Conservation (phyloP, 495 filamentous ascomycete genomes). For the Podospora didyma region DNA sequence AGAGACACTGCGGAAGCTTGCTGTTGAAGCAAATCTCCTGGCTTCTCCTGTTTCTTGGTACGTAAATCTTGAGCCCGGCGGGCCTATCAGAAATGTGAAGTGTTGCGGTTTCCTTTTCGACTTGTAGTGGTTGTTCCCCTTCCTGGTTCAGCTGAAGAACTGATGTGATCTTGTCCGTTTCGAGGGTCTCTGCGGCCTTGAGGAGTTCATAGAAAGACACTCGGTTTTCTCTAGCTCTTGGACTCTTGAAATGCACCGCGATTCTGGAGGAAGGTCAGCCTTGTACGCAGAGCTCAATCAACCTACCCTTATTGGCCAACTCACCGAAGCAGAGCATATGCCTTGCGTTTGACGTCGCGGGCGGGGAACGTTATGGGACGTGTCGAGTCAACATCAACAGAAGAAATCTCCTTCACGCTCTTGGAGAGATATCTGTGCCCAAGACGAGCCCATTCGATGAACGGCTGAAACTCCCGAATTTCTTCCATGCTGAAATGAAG, state of each 20-base stretch:
- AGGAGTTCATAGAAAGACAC: constrained; percentile 28
- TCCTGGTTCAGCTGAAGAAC: constrained; percentile 23
- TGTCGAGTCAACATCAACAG: constrained; percentile 13
- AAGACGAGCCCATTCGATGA: constrained; percentile 32
- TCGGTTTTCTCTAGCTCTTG: constrained; percentile 14
- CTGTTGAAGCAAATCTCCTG: constrained; percentile 33
- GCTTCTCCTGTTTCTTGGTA: constrained; percentile 29
- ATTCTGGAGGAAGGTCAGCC: constrained; percentile 11
- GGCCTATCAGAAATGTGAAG: constrained; percentile 28
- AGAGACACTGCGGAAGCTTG: constrained; percentile 27
- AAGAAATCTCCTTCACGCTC: constrained; percentile 33
- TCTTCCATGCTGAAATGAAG: constrained; percentile 39
- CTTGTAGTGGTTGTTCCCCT: constrained; percentile 15
- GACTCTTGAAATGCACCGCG: constrained; percentile 33
- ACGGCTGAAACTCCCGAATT: constrained; percentile 25
- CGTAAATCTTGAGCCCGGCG: constrained; percentile 30
- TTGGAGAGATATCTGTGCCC: constrained; percentile 33
- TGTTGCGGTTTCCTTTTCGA: constrained; percentile 10
- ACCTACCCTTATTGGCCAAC: constrained; percentile 5
- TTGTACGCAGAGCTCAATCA: neutral
- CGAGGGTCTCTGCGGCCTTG: constrained; percentile 15
- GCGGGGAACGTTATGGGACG: constrained; percentile 19
- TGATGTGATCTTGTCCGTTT: constrained; percentile 30
- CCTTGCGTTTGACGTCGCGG: constrained; percentile 27
- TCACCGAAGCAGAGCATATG: constrained; percentile 38